Percentiles rank a stretch among this genome's conserved stretches.
These are phyloP conservation scores for Castanea sativa DNA, from an alignment of 306 rosid genomes.

Conservation along the genomic window DNA sequence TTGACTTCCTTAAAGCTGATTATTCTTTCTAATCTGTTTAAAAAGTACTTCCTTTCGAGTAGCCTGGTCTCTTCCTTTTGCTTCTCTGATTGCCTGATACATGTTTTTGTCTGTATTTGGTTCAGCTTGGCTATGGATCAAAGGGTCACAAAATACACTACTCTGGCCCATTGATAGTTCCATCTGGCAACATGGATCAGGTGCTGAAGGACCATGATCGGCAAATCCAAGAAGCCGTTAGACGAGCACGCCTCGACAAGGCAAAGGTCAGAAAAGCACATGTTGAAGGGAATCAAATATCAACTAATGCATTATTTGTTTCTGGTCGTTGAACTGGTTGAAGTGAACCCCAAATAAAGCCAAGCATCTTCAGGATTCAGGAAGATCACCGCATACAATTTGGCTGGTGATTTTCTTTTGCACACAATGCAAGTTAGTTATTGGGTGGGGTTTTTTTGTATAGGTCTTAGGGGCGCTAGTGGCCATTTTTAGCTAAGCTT, in stretches of 20 bases:
- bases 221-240: constrained; percentile 90
- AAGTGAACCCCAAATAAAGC: constrained; percentile 24
- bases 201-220: constrained; percentile 97
- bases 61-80: not conserved
- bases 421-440: constrained; percentile 22
- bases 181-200: constrained; percentile 95
- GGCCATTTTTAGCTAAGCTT: constrained; percentile 53
- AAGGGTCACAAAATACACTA: constrained; percentile 94
- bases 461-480: constrained; percentile 41
- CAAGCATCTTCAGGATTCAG: constrained; percentile 29
- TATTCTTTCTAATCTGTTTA: not conserved
- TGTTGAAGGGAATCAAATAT: constrained; percentile 71
- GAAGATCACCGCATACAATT: constrained; percentile 27
- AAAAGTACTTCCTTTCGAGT: not conserved
- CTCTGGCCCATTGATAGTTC: constrained; percentile 93
- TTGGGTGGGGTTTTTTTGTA: constrained; percentile 32
- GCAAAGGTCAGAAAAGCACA: constrained; percentile 79
- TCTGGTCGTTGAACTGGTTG: constrained; percentile 73
- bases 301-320: constrained; percentile 77
- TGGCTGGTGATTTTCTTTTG: constrained; percentile 31
- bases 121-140: constrained; percentile 85
- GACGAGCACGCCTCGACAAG: constrained; percentile 89
- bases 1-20: not conserved
- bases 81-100: not conserved
- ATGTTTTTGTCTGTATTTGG: constrained; percentile 2